Conservation (phyloP, 768 basidiomycete genomes). For the Amanita muscaria region DNA sequence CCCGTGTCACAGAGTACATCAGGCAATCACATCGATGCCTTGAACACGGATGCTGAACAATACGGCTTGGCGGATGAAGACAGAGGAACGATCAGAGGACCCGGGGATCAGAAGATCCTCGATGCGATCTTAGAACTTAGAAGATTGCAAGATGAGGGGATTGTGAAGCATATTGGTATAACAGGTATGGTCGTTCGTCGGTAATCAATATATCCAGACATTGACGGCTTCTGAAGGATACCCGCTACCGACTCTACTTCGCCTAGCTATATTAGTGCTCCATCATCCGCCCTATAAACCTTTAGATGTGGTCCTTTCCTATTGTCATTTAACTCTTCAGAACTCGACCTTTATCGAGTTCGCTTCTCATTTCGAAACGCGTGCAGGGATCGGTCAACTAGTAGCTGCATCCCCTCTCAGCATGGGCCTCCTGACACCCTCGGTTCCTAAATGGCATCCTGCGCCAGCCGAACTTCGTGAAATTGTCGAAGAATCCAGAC, state of each 20-base stretch:
- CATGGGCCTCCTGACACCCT: constrained; percentile 67
- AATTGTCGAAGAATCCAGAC: constrained; percentile 32
- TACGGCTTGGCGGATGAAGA: constrained; percentile 61
- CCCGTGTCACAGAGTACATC: constrained; percentile 36
- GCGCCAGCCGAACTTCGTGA: constrained; percentile 43
- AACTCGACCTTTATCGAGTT: constrained; percentile 54
- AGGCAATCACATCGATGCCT: constrained; percentile 50
- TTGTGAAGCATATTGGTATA: constrained; percentile 69
- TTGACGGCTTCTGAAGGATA: constrained; percentile 41
- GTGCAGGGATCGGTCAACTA: constrained; percentile 61
- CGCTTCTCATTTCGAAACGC: constrained; percentile 43
- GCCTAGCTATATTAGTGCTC: constrained; percentile 67
- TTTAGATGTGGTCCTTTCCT: constrained; percentile 72
- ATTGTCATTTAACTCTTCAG: constrained; percentile 73
- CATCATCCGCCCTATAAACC: constrained; percentile 61
- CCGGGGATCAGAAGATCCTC: constrained; percentile 66
- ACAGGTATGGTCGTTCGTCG: constrained; percentile 39
- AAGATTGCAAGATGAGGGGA: constrained; percentile 62
- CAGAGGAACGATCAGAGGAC: constrained; percentile 48
- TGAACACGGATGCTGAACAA: constrained; percentile 40
- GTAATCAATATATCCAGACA: neutral
- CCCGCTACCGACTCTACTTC: constrained; percentile 75
- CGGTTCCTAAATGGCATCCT: constrained; percentile 68
- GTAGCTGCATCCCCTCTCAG: constrained; percentile 75
- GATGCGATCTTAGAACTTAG: constrained; percentile 58